A percentile compares a stretch with the other conserved stretches of the same genome.
Conservation (phyloP, 1,139 yeast genomes). For the Meyerozyma elateridarum region DNA sequence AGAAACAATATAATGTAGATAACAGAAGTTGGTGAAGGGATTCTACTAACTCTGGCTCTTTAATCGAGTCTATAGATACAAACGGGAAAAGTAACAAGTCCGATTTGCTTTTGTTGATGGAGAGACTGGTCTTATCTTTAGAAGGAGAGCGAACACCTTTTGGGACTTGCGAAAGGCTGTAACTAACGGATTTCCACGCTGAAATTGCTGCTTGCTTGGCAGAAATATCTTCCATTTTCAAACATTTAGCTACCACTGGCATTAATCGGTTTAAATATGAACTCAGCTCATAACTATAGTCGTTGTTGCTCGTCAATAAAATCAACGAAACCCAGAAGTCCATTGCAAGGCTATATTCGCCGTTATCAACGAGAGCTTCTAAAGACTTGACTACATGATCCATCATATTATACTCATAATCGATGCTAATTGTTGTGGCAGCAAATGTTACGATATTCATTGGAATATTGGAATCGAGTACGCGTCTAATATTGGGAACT, state of each 20-base stretch:
- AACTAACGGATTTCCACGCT: constrained; percentile 36
- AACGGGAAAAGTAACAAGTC: constrained; percentile 27
- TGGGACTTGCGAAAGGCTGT: constrained; percentile 32
- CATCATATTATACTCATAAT: background rate
- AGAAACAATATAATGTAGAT: too few species aligned
- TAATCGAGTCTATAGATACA: constrained; percentile 19
- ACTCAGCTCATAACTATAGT: constrained; percentile 31
- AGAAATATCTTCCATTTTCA: constrained; percentile 19
- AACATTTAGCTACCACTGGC: constrained; percentile 27
- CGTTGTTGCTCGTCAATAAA: constrained; percentile 23
- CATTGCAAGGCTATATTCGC: constrained; percentile 31
- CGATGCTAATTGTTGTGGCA: background rate
- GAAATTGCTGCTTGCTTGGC: constrained; percentile 28
- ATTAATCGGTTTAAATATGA: constrained; percentile 29
- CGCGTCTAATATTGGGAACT: constrained; percentile 20
- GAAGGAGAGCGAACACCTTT: constrained; percentile 14
- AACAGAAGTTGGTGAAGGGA: too few species aligned
- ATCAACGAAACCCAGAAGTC: constrained; percentile 43
- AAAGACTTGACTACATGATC: constrained; percentile 10
- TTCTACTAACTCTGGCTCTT: too few species aligned
- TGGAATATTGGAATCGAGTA: constrained; percentile 13
- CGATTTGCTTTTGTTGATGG: constrained; percentile 13
- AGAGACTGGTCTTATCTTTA: background rate
- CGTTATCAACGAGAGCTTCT: constrained; percentile 21
- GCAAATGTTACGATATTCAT: background rate